These are phyloP conservation scores for Zoysia matrella DNA, from an alignment of 202 grass and related monocot species.

Conservation along the genomic window DNA sequence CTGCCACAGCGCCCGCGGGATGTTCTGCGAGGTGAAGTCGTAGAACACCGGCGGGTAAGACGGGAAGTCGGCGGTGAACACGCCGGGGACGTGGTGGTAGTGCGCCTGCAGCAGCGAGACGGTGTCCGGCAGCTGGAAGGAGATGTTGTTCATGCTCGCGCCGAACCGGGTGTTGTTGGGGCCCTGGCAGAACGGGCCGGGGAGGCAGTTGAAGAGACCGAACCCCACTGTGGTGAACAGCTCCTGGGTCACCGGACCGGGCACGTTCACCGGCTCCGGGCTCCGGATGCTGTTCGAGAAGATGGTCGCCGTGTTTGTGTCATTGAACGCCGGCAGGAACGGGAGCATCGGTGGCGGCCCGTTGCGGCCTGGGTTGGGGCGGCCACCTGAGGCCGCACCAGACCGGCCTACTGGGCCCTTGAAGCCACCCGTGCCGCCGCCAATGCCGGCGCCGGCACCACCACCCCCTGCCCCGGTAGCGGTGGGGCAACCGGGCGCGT, in stretches of 20 bases:
- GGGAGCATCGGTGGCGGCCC: conserved; percentile 59
- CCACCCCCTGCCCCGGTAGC: not conserved
- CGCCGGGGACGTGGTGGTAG: conserved; percentile 66
- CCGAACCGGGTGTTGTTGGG: conserved; percentile 77
- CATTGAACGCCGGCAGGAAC: conserved; percentile 72
- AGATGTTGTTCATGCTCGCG: conserved; percentile 97
- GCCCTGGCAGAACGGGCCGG: conserved; percentile 62
- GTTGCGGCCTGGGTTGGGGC: conserved; percentile 10
- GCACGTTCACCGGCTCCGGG: conserved; percentile 66
- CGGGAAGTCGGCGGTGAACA: conserved; percentile 90
- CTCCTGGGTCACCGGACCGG: conserved; percentile 72
- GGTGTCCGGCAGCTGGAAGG: conserved; percentile 69
- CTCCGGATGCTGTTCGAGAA: conserved; percentile 71
- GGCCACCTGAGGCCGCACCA: not conserved
- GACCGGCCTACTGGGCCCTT: not conserved
- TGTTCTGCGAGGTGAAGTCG: conserved; percentile 74
- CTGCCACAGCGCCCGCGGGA: conserved; percentile 66
- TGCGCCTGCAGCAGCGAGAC: conserved; percentile 74
- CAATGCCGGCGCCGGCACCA: not conserved
- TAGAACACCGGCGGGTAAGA: conserved; percentile 66
- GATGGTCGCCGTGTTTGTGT: conserved; percentile 63
- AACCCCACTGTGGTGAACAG: conserved; percentile 78
- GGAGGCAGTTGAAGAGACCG: conserved; percentile 68
- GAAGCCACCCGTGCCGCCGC: not conserved
- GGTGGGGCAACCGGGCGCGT: conserved; percentile 35